These are phyloP conservation scores for Ephemerocybe angulata DNA, from an alignment of 768 basidiomycete species.

Conservation along the genomic window DNA sequence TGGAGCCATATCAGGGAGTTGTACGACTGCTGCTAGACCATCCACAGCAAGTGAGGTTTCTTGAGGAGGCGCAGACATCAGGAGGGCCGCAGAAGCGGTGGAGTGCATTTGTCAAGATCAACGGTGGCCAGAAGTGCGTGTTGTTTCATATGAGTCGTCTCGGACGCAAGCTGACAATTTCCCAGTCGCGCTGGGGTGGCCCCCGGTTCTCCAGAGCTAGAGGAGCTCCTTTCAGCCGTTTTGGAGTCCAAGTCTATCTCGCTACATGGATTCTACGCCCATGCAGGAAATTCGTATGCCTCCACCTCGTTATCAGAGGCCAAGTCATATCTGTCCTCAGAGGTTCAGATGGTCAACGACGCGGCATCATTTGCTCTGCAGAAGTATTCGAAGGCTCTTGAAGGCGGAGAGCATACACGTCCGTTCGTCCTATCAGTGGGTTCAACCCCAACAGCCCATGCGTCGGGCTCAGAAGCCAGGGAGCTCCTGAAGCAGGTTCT, in stretches of 20 bases:
- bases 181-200: slow-evolving; percentile 70
- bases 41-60: slow-evolving; percentile 60
- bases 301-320: slow-evolving; percentile 69
- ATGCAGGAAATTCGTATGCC: slow-evolving; percentile 73
- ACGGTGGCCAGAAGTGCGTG: slow-evolving; percentile 73
- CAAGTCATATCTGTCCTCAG: slow-evolving; percentile 59
- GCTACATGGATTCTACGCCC: slow-evolving; percentile 82
- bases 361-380: slow-evolving; percentile 57
- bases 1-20: slow-evolving; percentile 51
- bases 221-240: slow-evolving; percentile 48
- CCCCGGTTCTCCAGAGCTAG: slow-evolving; percentile 51
- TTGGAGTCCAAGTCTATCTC: slow-evolving; percentile 53
- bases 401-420: slow-evolving; percentile 29
- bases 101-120: slow-evolving; percentile 80
- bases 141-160: background rate
- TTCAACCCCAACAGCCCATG: slow-evolving; percentile 86
- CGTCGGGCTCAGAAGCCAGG: slow-evolving; percentile 53
- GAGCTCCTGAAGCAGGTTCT: slow-evolving; percentile 43
- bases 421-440: slow-evolving; percentile 77
- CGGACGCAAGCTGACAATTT: slow-evolving; percentile 13
- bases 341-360: slow-evolving; percentile 66
- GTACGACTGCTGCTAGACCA: slow-evolving; percentile 75
- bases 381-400: slow-evolving; percentile 36
- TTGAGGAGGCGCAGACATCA: slow-evolving; percentile 56
- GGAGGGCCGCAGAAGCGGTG: slow-evolving; percentile 45